Conservation (phyloP, 148 eudicot species). For the Fallopia convolvulus region DNA sequence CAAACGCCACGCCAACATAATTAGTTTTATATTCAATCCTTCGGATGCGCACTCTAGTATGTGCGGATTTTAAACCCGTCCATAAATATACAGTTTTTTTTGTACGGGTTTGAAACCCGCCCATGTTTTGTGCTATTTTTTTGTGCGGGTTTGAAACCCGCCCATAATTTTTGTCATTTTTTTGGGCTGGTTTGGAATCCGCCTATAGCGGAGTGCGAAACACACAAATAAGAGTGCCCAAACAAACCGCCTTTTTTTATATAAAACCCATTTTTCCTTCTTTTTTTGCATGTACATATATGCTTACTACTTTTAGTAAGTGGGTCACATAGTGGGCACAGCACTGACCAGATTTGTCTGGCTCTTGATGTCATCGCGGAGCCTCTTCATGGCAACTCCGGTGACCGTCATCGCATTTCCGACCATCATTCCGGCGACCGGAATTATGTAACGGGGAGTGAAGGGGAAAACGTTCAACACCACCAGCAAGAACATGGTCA, state of each 20-base stretch:
- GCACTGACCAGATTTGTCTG: conserved; percentile 61
- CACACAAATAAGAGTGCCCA: too few relatives aligned
- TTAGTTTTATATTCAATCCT: background rate
- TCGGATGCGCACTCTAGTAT: too few relatives aligned
- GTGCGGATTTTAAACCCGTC: too few relatives aligned
- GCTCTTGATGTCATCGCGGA: conserved; percentile 74
- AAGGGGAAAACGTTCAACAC: conserved; percentile 73
- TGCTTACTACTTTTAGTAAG: background rate
- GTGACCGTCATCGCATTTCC: conserved; percentile 95
- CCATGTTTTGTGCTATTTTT: too few relatives aligned
- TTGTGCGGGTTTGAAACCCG: too few relatives aligned
- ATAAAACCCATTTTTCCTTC: background rate
- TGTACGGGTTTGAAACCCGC: too few relatives aligned
- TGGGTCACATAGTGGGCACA: background rate
- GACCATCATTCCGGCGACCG: conserved; percentile 96
- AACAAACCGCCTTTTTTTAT: too few relatives aligned
- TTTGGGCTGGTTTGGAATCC: too few relatives aligned
- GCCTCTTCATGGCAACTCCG: conserved; percentile 93
- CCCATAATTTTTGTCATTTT: too few relatives aligned
- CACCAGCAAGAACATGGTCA: conserved; percentile 63
- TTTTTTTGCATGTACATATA: background rate
- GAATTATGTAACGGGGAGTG: conserved; percentile 84
- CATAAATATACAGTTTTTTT: too few relatives aligned
- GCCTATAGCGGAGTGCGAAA: too few relatives aligned
- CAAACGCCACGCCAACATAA: background rate